These are phyloP conservation scores for Crepidotus variabilis DNA, from an alignment of 768 basidiomycete species.

Conservation along the genomic window DNA sequence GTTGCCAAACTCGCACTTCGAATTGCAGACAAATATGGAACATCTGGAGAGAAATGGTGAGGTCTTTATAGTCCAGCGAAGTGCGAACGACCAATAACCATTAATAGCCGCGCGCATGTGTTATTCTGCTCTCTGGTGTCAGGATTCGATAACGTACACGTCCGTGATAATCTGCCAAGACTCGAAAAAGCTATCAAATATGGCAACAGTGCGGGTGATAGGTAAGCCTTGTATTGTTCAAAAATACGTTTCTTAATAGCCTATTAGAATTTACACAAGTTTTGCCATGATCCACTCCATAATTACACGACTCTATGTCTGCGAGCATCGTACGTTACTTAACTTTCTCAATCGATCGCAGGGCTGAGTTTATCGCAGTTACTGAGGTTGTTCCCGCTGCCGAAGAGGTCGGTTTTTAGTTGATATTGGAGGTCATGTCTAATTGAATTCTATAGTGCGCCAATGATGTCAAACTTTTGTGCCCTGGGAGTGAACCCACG, in stretches of 20 bases:
- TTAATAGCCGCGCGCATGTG: slow-evolving; percentile 52
- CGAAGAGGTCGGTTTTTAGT: slow-evolving; percentile 48
- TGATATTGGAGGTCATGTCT: neutral
- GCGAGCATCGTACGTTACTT: slow-evolving; percentile 52
- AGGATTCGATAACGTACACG: slow-evolving; percentile 63
- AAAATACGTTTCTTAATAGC: neutral
- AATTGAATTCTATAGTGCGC: slow-evolving; percentile 36
- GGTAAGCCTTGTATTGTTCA: slow-evolving; percentile 30
- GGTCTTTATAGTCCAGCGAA: slow-evolving; percentile 2
- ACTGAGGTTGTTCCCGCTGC: slow-evolving; percentile 52
- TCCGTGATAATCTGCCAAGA: slow-evolving; percentile 56
- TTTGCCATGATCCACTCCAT: slow-evolving; percentile 56
- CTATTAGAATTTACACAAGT: slow-evolving; percentile 53
- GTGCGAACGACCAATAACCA: slow-evolving; percentile 3
- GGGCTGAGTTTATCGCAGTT: slow-evolving; percentile 33
- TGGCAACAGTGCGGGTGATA: slow-evolving; percentile 64
- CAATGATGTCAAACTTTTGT: slow-evolving; percentile 53
- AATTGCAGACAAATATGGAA: slow-evolving; percentile 65
- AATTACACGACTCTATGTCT: slow-evolving; percentile 51
- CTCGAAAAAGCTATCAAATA: slow-evolving; percentile 62
- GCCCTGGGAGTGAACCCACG: slow-evolving; percentile 48
- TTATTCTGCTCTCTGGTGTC: slow-evolving; percentile 62
- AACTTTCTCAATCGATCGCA: neutral
- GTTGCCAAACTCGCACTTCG: slow-evolving; percentile 62
- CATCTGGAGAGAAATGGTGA: slow-evolving; percentile 65